These are phyloP conservation scores for Penicillium parvum DNA, from an alignment of 495 filamentous ascomycete genomes.

Conservation along the genomic window DNA sequence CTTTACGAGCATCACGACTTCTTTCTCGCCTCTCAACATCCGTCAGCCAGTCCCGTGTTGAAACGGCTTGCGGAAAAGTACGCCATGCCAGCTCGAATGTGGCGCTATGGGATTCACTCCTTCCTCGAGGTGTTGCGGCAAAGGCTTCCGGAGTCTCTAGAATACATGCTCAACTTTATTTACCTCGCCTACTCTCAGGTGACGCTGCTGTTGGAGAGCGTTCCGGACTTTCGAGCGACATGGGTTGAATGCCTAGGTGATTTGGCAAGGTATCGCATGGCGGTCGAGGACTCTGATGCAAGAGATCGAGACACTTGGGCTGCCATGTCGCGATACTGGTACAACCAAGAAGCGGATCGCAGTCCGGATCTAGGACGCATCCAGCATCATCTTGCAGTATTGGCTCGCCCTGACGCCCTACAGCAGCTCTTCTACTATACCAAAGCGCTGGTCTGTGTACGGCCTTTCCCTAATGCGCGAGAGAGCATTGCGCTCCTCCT, in stretches of 20 bases:
- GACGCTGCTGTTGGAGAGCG: constrained; percentile 71
- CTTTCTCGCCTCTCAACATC: constrained; percentile 73
- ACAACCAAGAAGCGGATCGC: constrained; percentile 69
- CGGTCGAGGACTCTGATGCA: constrained; percentile 68
- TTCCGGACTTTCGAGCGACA: constrained; percentile 70
- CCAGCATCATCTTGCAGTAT: constrained; percentile 80
- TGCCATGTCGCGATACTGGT: constrained; percentile 73
- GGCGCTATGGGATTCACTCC: constrained; percentile 76
- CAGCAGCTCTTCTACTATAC: constrained; percentile 75
- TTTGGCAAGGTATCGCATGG: constrained; percentile 69
- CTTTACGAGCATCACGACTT: constrained; percentile 81
- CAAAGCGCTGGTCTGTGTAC: constrained; percentile 42
- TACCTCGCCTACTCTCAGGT: constrained; percentile 80
- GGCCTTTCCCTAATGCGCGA: constrained; percentile 56
- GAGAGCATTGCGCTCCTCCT: constrained; percentile 71
- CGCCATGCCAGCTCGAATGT: constrained; percentile 79
- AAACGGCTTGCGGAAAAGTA: constrained; percentile 61
- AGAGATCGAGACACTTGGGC: constrained; percentile 76
- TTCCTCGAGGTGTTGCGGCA: constrained; percentile 71
- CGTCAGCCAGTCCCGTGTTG: constrained; percentile 56
- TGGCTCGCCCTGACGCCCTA: constrained; percentile 67
- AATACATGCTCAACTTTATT: constrained; percentile 79
- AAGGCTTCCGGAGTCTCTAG: constrained; percentile 62
- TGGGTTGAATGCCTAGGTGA: constrained; percentile 92
- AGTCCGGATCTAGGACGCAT: constrained; percentile 66